Evolutionary conservation across 1,284 basidiomycete genomes (phyloP).

Genomic region (Ustilago vetiveriae): DNA sequence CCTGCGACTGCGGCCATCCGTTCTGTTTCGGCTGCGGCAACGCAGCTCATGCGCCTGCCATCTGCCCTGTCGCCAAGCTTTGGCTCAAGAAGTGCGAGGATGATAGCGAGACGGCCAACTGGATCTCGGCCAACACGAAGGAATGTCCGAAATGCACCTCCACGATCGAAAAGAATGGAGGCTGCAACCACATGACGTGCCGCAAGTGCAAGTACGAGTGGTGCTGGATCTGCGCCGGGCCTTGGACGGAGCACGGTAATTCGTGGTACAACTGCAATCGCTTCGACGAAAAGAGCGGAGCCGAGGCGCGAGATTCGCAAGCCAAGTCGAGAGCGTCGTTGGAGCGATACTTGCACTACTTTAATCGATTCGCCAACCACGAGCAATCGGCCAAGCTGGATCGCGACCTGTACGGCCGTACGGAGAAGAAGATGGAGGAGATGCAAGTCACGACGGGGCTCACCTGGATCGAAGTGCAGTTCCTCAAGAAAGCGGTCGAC

Average conservation of each 20-base stretch:
- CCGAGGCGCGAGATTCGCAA: slow-evolving; percentile 80
- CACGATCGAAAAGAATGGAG: slow-evolving; percentile 99
- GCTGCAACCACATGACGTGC: slow-evolving; percentile 74
- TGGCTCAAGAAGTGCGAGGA: slow-evolving; percentile 98
- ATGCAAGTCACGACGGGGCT: slow-evolving; percentile 91
- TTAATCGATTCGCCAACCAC: slow-evolving; percentile 85
- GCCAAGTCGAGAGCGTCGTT: slow-evolving; percentile 80
- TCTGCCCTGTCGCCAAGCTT: slow-evolving; percentile 86
- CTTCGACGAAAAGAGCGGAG: slow-evolving; percentile 90
- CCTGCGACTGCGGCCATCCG: slow-evolving; percentile 77
- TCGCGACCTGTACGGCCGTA: slow-evolving; percentile 87
- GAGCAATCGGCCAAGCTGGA: slow-evolving; percentile 97
- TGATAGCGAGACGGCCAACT: slow-evolving; percentile 97
- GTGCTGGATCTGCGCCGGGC: slow-evolving; percentile 77
- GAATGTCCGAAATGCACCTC: slow-evolving; percentile 90
- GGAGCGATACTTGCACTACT: slow-evolving; percentile 82
- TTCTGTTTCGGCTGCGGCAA: slow-evolving; percentile 71
- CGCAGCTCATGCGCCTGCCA: slow-evolving; percentile 85
- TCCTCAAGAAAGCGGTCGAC: slow-evolving; percentile 96
- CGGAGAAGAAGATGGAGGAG: slow-evolving; percentile 99
- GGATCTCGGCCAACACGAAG: slow-evolving; percentile 99
- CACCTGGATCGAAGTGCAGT: slow-evolving; percentile 99
- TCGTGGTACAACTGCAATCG: slow-evolving; percentile 98
- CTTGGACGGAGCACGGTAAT: slow-evolving; percentile 97
- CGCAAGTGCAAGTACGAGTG: slow-evolving; percentile 70